Evolutionary conservation across 2,329 filamentous ascomycete genomes (phyloP).

Genomic region (Hysterium pulicare): DNA sequence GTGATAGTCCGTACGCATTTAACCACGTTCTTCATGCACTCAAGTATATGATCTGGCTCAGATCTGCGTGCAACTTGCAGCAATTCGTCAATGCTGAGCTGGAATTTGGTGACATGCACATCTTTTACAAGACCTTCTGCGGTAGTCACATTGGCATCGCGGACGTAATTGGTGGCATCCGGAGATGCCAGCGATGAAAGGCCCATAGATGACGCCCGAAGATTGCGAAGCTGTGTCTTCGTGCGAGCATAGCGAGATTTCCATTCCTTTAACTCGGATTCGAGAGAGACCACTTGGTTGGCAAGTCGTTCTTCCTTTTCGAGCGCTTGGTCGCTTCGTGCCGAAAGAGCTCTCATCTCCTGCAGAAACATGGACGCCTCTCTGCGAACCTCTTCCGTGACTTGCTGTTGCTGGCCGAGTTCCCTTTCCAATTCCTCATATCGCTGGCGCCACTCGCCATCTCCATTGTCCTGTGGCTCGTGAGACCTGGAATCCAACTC

Average conservation of each 20-base stretch:
- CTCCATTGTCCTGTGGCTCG: conserved; percentile 18
- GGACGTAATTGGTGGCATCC: conserved; percentile 65
- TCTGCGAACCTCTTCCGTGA: conserved; percentile 81
- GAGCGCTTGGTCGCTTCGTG: conserved; percentile 72
- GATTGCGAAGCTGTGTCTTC: conserved; percentile 79
- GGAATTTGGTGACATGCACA: conserved; percentile 90
- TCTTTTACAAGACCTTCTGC: conserved; percentile 81
- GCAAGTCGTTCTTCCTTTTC: conserved; percentile 80
- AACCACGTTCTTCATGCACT: conserved; percentile 84
- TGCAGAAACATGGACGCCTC: conserved; percentile 79
- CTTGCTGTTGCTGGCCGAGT: conserved; percentile 75
- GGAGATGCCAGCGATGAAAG: conserved; percentile 56
- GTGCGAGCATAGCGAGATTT: conserved; percentile 81
- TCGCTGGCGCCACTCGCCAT: conserved; percentile 34
- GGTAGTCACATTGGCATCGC: conserved; percentile 65
- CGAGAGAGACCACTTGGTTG: conserved; percentile 69
- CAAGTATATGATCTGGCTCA: conserved; percentile 71
- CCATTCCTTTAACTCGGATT: conserved; percentile 85
- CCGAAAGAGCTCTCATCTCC: conserved; percentile 85
- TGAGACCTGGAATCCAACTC: conserved; percentile 27
- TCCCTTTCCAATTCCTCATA: conserved; percentile 48
- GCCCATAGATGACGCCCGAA: conserved; percentile 77
- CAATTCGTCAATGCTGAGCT: conserved; percentile 89
- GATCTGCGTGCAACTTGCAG: conserved; percentile 71
- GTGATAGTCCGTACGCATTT: conserved; percentile 79